These are phyloP conservation scores for Uronychia binucleata DNA, from an alignment of 73 alveolate species.

Conservation along the genomic window DNA sequence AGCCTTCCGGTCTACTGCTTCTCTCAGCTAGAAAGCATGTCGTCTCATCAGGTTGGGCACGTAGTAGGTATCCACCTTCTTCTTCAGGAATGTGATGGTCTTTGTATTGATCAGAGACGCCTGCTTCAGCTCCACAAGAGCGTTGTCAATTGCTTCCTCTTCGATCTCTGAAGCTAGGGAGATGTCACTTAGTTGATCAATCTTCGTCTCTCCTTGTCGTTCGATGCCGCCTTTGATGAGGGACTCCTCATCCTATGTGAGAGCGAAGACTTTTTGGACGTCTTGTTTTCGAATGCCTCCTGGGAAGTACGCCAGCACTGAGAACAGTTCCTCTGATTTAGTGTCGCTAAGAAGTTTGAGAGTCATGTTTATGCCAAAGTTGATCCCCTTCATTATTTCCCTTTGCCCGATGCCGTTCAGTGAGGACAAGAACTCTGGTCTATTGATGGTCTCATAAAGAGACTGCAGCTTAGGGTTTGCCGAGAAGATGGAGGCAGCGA, in stretches of 20 bases:
- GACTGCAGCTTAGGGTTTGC: not conserved
- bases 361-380: not conserved
- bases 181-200: not conserved
- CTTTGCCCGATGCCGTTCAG: not conserved
- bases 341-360: not conserved
- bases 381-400: not conserved
- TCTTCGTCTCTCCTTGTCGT: not conserved
- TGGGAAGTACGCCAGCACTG: not conserved
- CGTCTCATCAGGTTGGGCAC: not conserved
- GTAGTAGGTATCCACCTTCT: not conserved
- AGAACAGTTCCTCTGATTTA: not conserved
- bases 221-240: not conserved
- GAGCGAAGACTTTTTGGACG: not conserved
- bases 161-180: not conserved
- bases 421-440: not conserved
- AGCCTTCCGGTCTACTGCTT: not conserved
- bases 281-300: not conserved
- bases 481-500: slow-evolving; percentile 20
- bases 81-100: not conserved
- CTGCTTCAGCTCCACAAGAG: not conserved
- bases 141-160: not conserved
- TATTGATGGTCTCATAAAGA: slow-evolving; percentile 7
- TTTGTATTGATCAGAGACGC: slow-evolving; percentile 3
- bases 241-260: not conserved
- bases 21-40: not conserved